phyloP scores from a whole-genome alignment of 2,329 filamentous ascomycete genomes.

The Incumbomyces delicatus region DNA sequence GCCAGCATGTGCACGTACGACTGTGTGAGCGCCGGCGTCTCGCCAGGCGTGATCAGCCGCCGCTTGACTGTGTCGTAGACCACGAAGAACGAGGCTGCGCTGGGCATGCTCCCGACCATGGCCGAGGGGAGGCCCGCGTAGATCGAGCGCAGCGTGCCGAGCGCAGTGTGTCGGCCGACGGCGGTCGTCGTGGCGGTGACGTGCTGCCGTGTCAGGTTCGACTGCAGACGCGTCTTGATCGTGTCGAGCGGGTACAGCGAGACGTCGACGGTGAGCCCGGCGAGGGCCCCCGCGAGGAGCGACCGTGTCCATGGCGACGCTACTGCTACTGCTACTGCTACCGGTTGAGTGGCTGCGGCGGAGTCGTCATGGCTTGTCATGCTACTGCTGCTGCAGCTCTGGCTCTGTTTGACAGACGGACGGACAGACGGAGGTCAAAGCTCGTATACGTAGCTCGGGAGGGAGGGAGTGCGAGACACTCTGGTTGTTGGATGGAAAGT shows the following conservation, averaged over 20 bases:
- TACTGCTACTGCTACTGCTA: too few relatives aligned
- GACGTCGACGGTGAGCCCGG: constrained; percentile 92
- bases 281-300: constrained; percentile 63
- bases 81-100: constrained; percentile 94
- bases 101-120: constrained; percentile 81
- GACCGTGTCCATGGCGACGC: constrained; percentile 8
- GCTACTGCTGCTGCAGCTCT: not conserved
- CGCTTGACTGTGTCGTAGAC: constrained; percentile 74
- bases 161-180: constrained; percentile 45
- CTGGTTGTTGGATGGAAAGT: too few relatives aligned
- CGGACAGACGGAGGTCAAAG: too few relatives aligned
- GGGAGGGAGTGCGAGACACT: too few relatives aligned
- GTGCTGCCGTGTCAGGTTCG: constrained; percentile 61
- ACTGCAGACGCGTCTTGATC: constrained; percentile 93
- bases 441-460: too few relatives aligned
- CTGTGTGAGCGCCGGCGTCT: constrained; percentile 24
- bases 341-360: not conserved
- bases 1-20: constrained; percentile 65
- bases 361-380: constrained; percentile 3
- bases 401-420: too few relatives aligned
- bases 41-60: constrained; percentile 32
- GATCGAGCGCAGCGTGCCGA: constrained; percentile 81
- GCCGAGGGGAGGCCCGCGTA: constrained; percentile 88
- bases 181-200: constrained; percentile 51
- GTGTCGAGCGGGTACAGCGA: constrained; percentile 97